These are phyloP conservation scores for Trichoderma sp. DNA, from an alignment of 2,329 filamentous ascomycete species.

Conservation along the genomic window DNA sequence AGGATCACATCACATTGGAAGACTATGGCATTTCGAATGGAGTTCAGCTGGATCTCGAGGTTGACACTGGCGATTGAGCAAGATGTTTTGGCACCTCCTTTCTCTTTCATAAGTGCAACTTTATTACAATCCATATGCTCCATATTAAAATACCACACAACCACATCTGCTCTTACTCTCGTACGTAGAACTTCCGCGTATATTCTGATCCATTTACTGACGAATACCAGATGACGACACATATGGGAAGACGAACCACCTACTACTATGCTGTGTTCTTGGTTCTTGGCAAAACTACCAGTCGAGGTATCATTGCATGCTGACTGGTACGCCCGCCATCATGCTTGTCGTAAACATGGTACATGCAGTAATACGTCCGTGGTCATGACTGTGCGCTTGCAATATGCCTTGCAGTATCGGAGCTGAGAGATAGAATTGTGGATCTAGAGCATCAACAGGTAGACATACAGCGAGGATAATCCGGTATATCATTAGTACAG, in stretches of 20 bases:
- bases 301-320: background rate
- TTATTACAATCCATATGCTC: background rate
- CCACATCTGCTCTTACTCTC: background rate
- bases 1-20: conserved; percentile 80
- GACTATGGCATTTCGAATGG: conserved; percentile 96
- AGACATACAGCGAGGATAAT: background rate
- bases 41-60: conserved; percentile 65
- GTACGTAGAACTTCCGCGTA: background rate
- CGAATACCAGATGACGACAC: background rate
- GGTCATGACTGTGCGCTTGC: background rate
- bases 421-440: background rate
- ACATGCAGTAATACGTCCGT: background rate
- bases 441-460: background rate
- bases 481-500: background rate
- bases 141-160: background rate
- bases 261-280: background rate
- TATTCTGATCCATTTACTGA: background rate
- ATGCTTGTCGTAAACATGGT: background rate
- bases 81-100: background rate
- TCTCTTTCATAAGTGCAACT: background rate
- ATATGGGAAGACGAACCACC: background rate
- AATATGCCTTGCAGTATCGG: background rate
- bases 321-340: background rate
- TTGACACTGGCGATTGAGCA: conserved; percentile 59
- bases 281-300: background rate